phyloP scores from a whole-genome alignment of 2,329 filamentous ascomycete species.

The Ophiostoma novo-ulmi region DNA sequence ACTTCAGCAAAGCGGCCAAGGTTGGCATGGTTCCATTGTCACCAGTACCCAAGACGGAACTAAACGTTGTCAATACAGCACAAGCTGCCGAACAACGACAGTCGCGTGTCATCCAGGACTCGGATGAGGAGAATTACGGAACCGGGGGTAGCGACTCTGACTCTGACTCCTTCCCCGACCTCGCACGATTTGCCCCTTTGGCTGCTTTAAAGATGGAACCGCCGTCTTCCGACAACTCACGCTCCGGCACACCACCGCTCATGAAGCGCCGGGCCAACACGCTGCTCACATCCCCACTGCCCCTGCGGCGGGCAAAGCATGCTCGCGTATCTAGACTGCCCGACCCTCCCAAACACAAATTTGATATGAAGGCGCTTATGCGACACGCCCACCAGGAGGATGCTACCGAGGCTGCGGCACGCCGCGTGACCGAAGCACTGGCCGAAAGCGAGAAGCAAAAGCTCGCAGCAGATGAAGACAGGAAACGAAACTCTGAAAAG shows the following conservation, averaged over 20 bases:
- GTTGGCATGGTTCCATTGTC: neutral
- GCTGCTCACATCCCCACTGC: slow-evolving; percentile 40
- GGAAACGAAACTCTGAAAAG: slow-evolving; percentile 20
- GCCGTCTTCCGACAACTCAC: neutral
- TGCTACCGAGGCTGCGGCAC: slow-evolving; percentile 52
- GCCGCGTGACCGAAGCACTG: slow-evolving; percentile 39
- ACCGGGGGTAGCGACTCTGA: slow-evolving; percentile 8
- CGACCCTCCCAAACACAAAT: slow-evolving; percentile 51
- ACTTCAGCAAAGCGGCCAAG: neutral
- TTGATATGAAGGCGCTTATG: slow-evolving; percentile 58
- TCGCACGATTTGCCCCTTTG: slow-evolving; percentile 1
- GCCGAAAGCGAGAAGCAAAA: slow-evolving; percentile 27
- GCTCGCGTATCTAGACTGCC: slow-evolving; percentile 13
- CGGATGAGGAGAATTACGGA: slow-evolving; percentile 21
- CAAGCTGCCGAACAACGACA: neutral
- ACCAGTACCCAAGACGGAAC: neutral
- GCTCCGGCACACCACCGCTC: slow-evolving; percentile 17
- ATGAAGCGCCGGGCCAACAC: slow-evolving; percentile 24
- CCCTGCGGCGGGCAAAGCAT: slow-evolving; percentile 33
- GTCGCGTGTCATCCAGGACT: slow-evolving; percentile 20
- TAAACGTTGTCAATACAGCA: neutral
- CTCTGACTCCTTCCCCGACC: slow-evolving; percentile 20
- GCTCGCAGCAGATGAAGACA: slow-evolving; percentile 20
- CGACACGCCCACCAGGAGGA: slow-evolving; percentile 55
- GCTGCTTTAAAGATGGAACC: neutral